Base-by-base conservation (phyloP, 306 rosid species). In the Quercus suber region DNA sequence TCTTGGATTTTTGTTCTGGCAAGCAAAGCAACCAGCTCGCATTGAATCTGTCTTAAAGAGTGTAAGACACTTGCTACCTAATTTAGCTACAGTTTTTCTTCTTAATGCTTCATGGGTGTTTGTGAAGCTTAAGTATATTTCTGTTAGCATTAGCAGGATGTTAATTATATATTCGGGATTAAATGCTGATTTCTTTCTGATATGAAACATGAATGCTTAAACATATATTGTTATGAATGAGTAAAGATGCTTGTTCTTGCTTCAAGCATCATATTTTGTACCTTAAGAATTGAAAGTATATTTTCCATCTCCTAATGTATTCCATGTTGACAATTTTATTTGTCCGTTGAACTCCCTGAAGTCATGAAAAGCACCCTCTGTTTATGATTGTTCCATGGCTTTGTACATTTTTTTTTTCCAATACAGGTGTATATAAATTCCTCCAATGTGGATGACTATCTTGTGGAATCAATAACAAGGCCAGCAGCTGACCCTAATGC, bases 401-500 rank as follows among this genome's bases (percentile, higher is more conserved):
- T 23, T 23, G 23, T 23, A 23, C 23, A 1, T 23, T 23, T 21
- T 23, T 1, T 23, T 23, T 23, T 23, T 23, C 23, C 23, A 1
- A 23, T 23, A 21, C 23, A 23, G 23, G 23, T 92, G 60, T 95
- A 93, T 73, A 71, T 78, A 84, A 89, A 93, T 79, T 28, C 90
- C 12, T 80, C 97, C 65, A 95, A 95, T 84, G 99, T 90, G 71
- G 99, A 95, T 82, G 96, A 95, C 81, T 91, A 95, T 86, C 97
- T 91, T 58, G 97, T 95, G 79, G 88, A 93, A 69, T 95, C 99
- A 49, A 95, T 93, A 82, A 81, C 89, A 69, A 84, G 83, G 74
- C 98, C 99, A 73, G 98, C 98, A 72, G 92, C 92, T 61, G 99
- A 95, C 76, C 97, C 96, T 53, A 93, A 93, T 69, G 94, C 99